A percentile compares a stretch with the other conserved stretches of the same genome.
phyloP scores from a whole-genome alignment of 2,329 filamentous ascomycete genomes.

The Microdochium trichocladiopsis region DNA sequence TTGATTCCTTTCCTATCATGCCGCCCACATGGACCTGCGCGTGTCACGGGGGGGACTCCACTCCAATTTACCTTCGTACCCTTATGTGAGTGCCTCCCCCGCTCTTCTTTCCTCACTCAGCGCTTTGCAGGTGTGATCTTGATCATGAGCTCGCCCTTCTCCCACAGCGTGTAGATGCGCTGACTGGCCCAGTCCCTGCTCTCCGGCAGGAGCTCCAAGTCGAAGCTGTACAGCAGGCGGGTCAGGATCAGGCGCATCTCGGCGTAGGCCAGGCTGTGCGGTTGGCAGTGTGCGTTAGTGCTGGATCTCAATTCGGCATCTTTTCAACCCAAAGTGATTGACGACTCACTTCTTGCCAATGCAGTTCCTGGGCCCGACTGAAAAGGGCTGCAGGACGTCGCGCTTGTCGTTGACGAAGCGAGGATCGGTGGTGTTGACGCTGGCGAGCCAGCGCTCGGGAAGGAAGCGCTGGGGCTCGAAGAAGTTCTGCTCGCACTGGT shows the following conservation, averaged over 20 bases:
- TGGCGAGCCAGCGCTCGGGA: conserved; percentile 4
- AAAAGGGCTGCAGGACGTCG: conserved; percentile 39
- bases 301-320: too few relatives aligned
- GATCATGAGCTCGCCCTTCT: conserved; percentile 27
- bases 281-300: not conserved
- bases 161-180: conserved; percentile 30
- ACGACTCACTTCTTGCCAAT: conserved; percentile 31
- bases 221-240: conserved; percentile 40
- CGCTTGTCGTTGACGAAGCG: conserved; percentile 32
- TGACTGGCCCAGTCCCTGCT: conserved; percentile 28
- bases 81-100: too few relatives aligned
- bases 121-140: conserved; percentile 37
- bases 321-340: too few relatives aligned
- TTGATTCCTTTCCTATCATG: too few relatives aligned
- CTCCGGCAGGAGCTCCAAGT: conserved; percentile 31
- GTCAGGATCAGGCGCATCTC: conserved; percentile 43
- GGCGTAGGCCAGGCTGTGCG: conserved; percentile 33
- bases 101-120: conserved; percentile 26
- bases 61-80: too few relatives aligned
- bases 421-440: conserved; percentile 10
- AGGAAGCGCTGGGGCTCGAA: conserved; percentile 2
- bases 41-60: too few relatives aligned
- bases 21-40: too few relatives aligned
- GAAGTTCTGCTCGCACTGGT: conserved; percentile 1
- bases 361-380: conserved; percentile 39